Conservation (phyloP, 768 basidiomycete genomes). For the Trametes villosa region DNA sequence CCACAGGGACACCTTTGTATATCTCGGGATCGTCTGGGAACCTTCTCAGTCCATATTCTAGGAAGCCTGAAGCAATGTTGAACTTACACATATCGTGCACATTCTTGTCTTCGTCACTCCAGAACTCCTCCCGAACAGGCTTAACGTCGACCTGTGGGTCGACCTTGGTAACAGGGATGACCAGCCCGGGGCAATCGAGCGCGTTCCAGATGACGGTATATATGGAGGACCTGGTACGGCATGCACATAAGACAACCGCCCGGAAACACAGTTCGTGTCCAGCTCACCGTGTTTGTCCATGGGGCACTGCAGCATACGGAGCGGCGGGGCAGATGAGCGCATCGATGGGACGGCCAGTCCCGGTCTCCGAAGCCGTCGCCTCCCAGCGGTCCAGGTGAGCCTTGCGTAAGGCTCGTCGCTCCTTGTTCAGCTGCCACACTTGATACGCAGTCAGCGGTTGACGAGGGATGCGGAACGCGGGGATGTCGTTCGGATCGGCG, state of each 20-base stretch:
- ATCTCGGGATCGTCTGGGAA: slow-evolving; percentile 45
- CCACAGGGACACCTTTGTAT: slow-evolving; percentile 39
- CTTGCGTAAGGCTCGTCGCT: slow-evolving; percentile 42
- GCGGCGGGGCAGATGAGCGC: slow-evolving; percentile 50
- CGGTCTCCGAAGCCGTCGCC: slow-evolving; percentile 42
- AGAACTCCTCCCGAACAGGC: slow-evolving; percentile 40
- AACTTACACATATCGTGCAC: slow-evolving; percentile 47
- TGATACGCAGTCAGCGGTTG: slow-evolving; percentile 29
- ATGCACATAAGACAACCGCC: neutral
- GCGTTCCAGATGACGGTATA: slow-evolving; percentile 52
- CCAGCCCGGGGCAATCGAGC: slow-evolving; percentile 46
- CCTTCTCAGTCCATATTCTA: neutral
- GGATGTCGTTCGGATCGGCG: slow-evolving; percentile 23
- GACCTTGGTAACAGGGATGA: slow-evolving; percentile 55
- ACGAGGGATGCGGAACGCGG: slow-evolving; percentile 14
- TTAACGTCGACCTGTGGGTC: slow-evolving; percentile 44
- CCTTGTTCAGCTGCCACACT: slow-evolving; percentile 48
- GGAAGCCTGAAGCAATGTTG: neutral
- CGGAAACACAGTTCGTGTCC: too few relatives aligned
- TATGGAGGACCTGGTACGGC: slow-evolving; percentile 12
- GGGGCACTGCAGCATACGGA: slow-evolving; percentile 46
- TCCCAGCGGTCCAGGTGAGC: slow-evolving; percentile 51
- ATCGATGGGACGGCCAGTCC: slow-evolving; percentile 54
- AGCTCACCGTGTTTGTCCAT: slow-evolving; percentile 43
- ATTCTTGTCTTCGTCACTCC: slow-evolving; percentile 43